Evolutionary conservation across 495 filamentous ascomycete genomes (phyloP).

Genomic region (Neurospora sp.): DNA sequence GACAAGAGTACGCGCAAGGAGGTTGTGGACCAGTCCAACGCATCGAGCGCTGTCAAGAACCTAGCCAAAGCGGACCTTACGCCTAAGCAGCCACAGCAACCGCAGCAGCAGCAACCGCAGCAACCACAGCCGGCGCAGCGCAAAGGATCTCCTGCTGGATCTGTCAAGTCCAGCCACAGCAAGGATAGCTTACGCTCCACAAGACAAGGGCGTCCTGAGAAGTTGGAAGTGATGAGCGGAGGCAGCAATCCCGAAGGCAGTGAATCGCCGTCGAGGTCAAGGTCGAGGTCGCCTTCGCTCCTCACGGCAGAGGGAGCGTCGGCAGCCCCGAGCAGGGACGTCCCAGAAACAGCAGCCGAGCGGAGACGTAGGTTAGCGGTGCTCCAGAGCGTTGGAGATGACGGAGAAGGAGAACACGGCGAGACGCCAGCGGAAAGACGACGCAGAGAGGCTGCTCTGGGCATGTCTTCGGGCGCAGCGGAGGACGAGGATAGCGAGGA

Average conservation of each 20-base stretch:
- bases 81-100: constrained; percentile 12
- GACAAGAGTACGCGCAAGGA: constrained; percentile 67
- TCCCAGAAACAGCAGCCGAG: constrained; percentile 31
- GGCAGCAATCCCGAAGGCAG: constrained; percentile 11
- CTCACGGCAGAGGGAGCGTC: constrained; percentile 1
- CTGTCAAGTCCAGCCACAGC: neutral
- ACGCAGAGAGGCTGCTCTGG: constrained; percentile 78
- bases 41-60: constrained; percentile 45
- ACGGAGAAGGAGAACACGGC: constrained; percentile 34
- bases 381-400: constrained; percentile 18
- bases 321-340: constrained; percentile 13
- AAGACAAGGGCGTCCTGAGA: neutral
- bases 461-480: constrained; percentile 42
- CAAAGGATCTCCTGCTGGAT: constrained; percentile 1
- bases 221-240: constrained; percentile 9
- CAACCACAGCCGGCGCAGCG: neutral
- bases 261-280: constrained; percentile 6
- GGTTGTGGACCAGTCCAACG: constrained; percentile 57
- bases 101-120: constrained; percentile 4
- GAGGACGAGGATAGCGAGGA: constrained; percentile 54
- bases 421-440: constrained; percentile 80
- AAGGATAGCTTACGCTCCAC: neutral
- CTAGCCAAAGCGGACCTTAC: constrained; percentile 41
- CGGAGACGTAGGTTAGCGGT: constrained; percentile 32
- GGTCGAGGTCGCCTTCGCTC: neutral